A percentile compares a stretch with the other conserved stretches of the same genome.
Evolutionary conservation across 2,329 filamentous ascomycete genomes (phyloP).

Genomic region (Colletotrichum lentis): DNA sequence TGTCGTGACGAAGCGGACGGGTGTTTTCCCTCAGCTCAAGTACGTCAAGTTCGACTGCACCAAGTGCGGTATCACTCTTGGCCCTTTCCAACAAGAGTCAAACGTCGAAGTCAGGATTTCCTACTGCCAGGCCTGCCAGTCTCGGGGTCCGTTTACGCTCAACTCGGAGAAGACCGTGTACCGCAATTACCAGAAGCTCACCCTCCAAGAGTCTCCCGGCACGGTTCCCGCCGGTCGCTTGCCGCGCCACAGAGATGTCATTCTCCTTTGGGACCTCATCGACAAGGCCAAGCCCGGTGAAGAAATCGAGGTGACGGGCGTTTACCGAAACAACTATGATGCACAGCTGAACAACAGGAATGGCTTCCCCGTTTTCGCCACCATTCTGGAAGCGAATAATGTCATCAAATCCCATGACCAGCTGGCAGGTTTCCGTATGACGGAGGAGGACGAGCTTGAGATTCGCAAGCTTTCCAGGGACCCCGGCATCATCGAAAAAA

Average conservation of each 20-base stretch:
- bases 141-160: slow-evolving; percentile 89
- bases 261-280: slow-evolving; percentile 95
- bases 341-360: slow-evolving; percentile 98
- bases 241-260: slow-evolving; percentile 91
- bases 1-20: slow-evolving; percentile 91
- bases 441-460: slow-evolving; percentile 90
- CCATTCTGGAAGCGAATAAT: slow-evolving; percentile 96
- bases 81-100: slow-evolving; percentile 96
- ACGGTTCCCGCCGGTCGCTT: slow-evolving; percentile 96
- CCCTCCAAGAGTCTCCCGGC: slow-evolving; percentile 94
- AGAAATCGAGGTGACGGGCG: slow-evolving; percentile 95
- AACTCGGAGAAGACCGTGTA: slow-evolving; percentile 99
- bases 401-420: slow-evolving; percentile 97
- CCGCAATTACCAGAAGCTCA: slow-evolving; percentile 98
- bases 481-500: slow-evolving; percentile 89
- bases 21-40: slow-evolving; percentile 97
- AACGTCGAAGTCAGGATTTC: slow-evolving; percentile 96
- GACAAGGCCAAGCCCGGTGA: slow-evolving; percentile 97
- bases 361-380: slow-evolving; percentile 97
- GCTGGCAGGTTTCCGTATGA: slow-evolving; percentile 93
- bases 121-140: slow-evolving; percentile 96
- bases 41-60: slow-evolving; percentile 98
- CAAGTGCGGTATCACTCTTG: slow-evolving; percentile 90
- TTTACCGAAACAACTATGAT: slow-evolving; percentile 98
- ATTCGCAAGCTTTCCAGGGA: slow-evolving; percentile 90